Evolutionary conservation across 495 filamentous ascomycete species (phyloP), one percentile per base, ranked within the genome.

Genomic region (Rusavskia elegans): DNA sequence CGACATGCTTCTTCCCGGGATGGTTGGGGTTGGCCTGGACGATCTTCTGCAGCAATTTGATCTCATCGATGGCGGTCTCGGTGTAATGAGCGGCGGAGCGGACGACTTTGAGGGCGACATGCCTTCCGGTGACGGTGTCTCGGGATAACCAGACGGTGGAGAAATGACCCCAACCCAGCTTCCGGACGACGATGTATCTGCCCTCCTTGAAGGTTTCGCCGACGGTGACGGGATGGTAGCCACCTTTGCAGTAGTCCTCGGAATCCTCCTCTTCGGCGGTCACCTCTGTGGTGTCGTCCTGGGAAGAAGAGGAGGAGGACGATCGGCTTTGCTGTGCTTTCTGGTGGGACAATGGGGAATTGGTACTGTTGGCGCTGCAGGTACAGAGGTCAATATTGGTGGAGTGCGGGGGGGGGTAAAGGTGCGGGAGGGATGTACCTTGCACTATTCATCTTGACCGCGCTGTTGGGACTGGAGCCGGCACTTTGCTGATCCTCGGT

Each of bases 251-350:
- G 70, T 98, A 98, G 64, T 98, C 92, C 64, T 98, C 92, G 29
- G 88, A 95, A 63, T 97, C 93, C 68, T 98, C 92, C 68, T 98
- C 92, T 59, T 98, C 92, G 48, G 92, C 93, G 5, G 92, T 94
- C 59, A 89, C 87, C 61, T 93, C 87, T 61, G 88, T 76, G 56
- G 85, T 84, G 55, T 95, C 89, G 57, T 82, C 87, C 49, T 77
- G 78, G 5, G 86, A 86, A 25, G 85, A 86, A n/a, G 83, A 79
- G 23, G 84, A 87, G 2, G 80, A 80, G 13, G 84, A 83, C 27
- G 88, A 92, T 36, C 83, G 83, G 64, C 80, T 83, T 66, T 81
- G 60, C 35, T 65, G 52, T 49, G 67, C 63, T 60, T 73, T 75
- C 55, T 71, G 69, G 61, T 68, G 71, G 53, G 63, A 65, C 49